Conservation (phyloP, 73 alveolate species). For the Paraurostyla sp. region DNA sequence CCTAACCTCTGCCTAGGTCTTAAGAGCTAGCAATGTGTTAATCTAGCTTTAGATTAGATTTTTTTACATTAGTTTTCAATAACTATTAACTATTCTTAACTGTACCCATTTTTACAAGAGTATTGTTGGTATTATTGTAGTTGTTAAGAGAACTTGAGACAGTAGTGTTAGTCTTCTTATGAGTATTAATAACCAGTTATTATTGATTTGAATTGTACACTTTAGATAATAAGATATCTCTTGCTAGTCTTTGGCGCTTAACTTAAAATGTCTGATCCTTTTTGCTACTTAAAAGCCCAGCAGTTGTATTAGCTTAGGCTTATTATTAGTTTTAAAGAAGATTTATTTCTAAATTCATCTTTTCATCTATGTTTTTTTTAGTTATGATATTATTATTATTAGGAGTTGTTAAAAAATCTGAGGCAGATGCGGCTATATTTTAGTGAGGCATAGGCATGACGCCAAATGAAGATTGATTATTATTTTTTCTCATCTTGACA, state of each 20-base stretch:
- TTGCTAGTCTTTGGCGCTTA: constrained; percentile 39
- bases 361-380: background rate
- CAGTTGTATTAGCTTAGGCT: background rate
- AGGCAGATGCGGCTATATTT: background rate
- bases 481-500: constrained; percentile 13
- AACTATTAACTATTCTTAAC: too few species aligned
- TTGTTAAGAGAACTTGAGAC: too few species aligned
- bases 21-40: too few species aligned
- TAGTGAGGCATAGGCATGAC: background rate
- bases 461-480: constrained; percentile 24
- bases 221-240: constrained; percentile 54
- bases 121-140: too few species aligned
- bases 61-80: too few species aligned
- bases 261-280: background rate
- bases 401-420: constrained; percentile 8
- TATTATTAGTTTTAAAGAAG: background rate
- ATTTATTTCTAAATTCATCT: background rate
- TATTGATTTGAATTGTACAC: constrained; percentile 25
- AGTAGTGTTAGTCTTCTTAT: background rate
- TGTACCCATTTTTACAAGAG: too few species aligned
- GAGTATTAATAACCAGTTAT: background rate
- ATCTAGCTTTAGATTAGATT: too few species aligned
- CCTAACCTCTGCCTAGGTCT: too few species aligned
- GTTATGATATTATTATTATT: background rate
- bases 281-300: background rate